Percentiles rank a stretch among this genome's conserved stretches.
Conservation (phyloP, 441 rosid genomes). For the Corymbia citriodora region DNA sequence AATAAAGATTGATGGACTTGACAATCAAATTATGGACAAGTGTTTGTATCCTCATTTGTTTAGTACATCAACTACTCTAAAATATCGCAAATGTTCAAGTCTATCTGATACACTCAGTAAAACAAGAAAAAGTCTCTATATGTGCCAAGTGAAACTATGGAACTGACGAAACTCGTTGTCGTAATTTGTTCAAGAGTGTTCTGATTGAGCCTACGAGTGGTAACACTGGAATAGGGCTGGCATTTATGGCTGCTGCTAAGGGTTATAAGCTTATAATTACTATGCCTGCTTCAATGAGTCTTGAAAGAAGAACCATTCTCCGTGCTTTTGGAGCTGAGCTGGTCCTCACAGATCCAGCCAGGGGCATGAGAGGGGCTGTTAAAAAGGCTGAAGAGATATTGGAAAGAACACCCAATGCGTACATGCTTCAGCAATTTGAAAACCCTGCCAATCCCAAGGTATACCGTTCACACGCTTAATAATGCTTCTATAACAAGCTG, state of each 20-base stretch:
- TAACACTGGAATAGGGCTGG: slow-evolving; percentile 11
- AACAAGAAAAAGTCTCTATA: not conserved
- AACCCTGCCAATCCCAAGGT: slow-evolving; percentile 13
- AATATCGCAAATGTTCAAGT: not conserved
- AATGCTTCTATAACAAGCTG: not conserved
- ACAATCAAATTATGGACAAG: not conserved
- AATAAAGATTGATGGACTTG: not conserved
- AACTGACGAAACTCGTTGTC: not conserved
- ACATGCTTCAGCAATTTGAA: slow-evolving; percentile 11
- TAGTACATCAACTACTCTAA: not conserved
- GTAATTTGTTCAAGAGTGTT: not conserved
- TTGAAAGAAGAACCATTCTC: slow-evolving; percentile 10
- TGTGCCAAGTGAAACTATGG: not conserved
- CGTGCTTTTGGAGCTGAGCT: slow-evolving; percentile 6
- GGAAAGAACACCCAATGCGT: not conserved
- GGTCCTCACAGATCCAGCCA: slow-evolving; percentile 9
- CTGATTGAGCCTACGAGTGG: slow-evolving; percentile 12
- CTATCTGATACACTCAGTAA: not conserved
- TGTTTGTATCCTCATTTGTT: not conserved
- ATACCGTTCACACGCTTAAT: not conserved
- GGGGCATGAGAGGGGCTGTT: slow-evolving; percentile 9
- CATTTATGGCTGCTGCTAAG: slow-evolving; percentile 13
- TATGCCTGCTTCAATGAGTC: slow-evolving; percentile 7
- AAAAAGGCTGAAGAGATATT: slow-evolving; percentile 9
- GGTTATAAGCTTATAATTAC: slow-evolving; percentile 4